These are phyloP conservation scores for Pichia scutulata DNA, from an alignment of 805 yeast genomes.

Conservation along the genomic window DNA sequence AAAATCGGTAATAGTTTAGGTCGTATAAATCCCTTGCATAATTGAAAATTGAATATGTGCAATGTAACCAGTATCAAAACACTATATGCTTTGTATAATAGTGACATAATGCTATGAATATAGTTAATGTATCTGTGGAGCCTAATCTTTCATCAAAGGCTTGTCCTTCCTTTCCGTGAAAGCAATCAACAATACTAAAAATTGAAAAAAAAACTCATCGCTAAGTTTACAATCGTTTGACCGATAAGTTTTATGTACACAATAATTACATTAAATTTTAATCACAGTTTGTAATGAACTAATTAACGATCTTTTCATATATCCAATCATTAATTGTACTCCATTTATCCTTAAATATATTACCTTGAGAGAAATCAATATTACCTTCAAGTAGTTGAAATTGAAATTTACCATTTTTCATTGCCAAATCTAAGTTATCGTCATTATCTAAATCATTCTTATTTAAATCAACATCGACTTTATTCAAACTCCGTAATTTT, in stretches of 20 bases:
- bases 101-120: not conserved
- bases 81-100: slow-evolving; percentile 1
- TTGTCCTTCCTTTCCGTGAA: too few relatives aligned
- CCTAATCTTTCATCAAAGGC: too few relatives aligned
- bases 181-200: too few relatives aligned
- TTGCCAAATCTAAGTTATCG: slow-evolving; percentile 37
- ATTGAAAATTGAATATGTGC: slow-evolving; percentile 1
- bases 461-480: slow-evolving; percentile 34
- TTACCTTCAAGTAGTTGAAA: slow-evolving; percentile 69
- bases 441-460: slow-evolving; percentile 14
- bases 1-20: slow-evolving; percentile 7
- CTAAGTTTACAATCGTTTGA: too few relatives aligned
- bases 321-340: slow-evolving; percentile 73
- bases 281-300: too few relatives aligned
- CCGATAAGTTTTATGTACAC: too few relatives aligned
- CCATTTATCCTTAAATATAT: slow-evolving; percentile 48
- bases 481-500: slow-evolving; percentile 36
- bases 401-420: slow-evolving; percentile 39
- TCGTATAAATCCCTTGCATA: slow-evolving; percentile 4
- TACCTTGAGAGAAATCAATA: slow-evolving; percentile 65
- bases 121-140: too few relatives aligned
- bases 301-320: slow-evolving; percentile 62
- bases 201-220: too few relatives aligned
- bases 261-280: too few relatives aligned
- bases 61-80: not conserved